Evolutionary conservation across 345 rosid genomes (phyloP).

Genomic region (Boechera divaricarpa): DNA sequence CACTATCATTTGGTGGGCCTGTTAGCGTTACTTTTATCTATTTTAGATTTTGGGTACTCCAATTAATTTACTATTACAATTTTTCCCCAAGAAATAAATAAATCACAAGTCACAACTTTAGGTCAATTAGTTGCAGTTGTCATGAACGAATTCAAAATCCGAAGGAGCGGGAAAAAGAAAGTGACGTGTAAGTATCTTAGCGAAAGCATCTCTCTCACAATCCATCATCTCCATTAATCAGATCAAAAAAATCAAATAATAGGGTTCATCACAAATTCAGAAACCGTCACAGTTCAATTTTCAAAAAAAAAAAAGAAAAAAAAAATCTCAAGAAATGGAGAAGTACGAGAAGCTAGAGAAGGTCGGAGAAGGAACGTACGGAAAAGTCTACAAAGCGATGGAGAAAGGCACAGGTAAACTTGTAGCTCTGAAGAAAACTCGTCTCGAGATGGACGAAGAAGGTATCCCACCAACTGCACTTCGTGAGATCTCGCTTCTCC

Average conservation of each 20-base stretch:
- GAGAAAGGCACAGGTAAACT: slow-evolving; percentile 77
- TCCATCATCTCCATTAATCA: slow-evolving; percentile 11
- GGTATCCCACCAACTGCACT: slow-evolving; percentile 98
- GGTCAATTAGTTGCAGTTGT: background rate
- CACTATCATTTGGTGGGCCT: too few relatives aligned
- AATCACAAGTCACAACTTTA: background rate
- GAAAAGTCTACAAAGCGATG: slow-evolving; percentile 92
- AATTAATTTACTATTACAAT: background rate
- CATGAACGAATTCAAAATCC: slow-evolving; percentile 23
- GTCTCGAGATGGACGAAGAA: slow-evolving; percentile 97
- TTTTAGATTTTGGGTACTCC: too few relatives aligned
- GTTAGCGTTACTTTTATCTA: too few relatives aligned
- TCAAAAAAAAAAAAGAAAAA: background rate
- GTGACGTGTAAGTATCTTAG: slow-evolving; percentile 35
- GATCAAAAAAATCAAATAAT: background rate
- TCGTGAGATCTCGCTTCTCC: slow-evolving; percentile 93
- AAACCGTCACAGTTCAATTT: background rate
- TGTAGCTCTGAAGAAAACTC: slow-evolving; percentile 88
- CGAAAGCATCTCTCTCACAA: slow-evolving; percentile 3
- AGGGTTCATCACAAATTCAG: slow-evolving; percentile 3
- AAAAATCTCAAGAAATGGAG: slow-evolving; percentile 57
- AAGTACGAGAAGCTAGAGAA: slow-evolving; percentile 98
- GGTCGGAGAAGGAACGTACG: slow-evolving; percentile 96
- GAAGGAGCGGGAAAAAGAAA: slow-evolving; percentile 37
- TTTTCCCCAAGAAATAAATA: background rate